Percentiles rank a stretch among this genome's conserved stretches.
phyloP scores from a whole-genome alignment of 768 basidiomycete genomes.

The Lactifluus piperatus region DNA sequence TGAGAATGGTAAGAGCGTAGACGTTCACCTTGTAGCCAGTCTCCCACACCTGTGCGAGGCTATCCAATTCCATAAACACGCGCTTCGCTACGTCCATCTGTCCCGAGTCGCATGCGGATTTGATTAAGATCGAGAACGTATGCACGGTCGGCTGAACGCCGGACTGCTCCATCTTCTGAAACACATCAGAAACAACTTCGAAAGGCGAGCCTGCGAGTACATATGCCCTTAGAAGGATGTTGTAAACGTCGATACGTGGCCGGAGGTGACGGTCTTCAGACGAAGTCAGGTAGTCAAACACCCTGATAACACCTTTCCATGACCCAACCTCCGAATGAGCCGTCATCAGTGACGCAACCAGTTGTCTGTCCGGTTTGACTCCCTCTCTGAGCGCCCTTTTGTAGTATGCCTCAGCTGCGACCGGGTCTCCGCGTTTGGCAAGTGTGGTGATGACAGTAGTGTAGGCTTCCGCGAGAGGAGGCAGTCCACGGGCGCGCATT shows the following conservation, averaged over 20 bases:
- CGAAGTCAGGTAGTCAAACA: conserved; percentile 53
- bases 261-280: conserved; percentile 30
- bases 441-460: conserved; percentile 61
- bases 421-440: conserved; percentile 49
- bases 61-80: conserved; percentile 63
- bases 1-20: conserved; percentile 64
- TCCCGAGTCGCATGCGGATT: conserved; percentile 71
- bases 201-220: conserved; percentile 76
- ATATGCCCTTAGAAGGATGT: conserved; percentile 77
- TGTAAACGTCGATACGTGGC: conserved; percentile 56
- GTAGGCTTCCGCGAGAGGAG: conserved; percentile 47
- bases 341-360: conserved; percentile 70
- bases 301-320: conserved; percentile 65
- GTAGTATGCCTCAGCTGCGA: conserved; percentile 60
- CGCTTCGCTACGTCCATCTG: conserved; percentile 53
- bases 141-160: conserved; percentile 49
- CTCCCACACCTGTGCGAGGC: conserved; percentile 30
- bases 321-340: conserved; percentile 75
- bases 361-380: conserved; percentile 49
- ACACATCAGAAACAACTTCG: conserved; percentile 48
- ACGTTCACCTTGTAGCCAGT: conserved; percentile 39
- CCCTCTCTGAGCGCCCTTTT: conserved; percentile 53
- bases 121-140: conserved; percentile 68
- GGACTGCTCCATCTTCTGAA: conserved; percentile 42
- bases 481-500: conserved; percentile 46